phyloP scores from a whole-genome alignment of 345 rosid genomes.

The Corymbia maculata region DNA sequence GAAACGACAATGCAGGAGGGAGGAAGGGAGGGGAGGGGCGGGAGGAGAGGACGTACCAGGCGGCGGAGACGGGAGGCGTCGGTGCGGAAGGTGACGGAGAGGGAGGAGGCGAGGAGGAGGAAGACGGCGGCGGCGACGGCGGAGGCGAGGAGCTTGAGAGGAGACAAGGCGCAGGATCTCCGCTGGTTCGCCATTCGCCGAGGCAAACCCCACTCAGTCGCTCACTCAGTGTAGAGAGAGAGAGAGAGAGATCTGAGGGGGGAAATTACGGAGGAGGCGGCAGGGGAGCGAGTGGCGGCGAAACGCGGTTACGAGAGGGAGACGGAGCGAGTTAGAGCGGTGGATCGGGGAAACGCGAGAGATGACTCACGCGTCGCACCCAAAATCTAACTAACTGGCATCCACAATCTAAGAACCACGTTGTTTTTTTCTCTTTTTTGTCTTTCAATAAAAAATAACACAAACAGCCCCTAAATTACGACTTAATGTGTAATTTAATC shows the following conservation, averaged over 20 bases:
- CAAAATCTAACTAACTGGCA: not conserved
- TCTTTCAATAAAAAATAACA: too few species aligned
- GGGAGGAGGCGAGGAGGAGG: slow-evolving; percentile 43
- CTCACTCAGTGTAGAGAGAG: not conserved
- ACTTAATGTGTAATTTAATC: too few species aligned
- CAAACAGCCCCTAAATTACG: too few species aligned
- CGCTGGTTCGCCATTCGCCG: slow-evolving; percentile 42
- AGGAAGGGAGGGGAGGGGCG: not conserved
- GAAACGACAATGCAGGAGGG: not conserved
- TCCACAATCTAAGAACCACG: not conserved
- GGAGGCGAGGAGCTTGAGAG: slow-evolving; percentile 35
- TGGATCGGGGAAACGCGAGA: not conserved
- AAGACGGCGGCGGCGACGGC: slow-evolving; percentile 24
- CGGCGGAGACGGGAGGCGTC: slow-evolving; percentile 27
- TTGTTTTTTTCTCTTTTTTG: fast-evolving
- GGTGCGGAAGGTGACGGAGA: slow-evolving; percentile 27
- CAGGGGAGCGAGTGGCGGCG: too few species aligned
- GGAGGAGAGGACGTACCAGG: slow-evolving; percentile 20
- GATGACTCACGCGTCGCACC: not conserved
- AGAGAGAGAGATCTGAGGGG: not conserved
- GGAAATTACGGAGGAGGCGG: not conserved
- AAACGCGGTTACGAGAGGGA: not conserved
- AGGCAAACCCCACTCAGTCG: not conserved
- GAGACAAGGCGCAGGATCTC: slow-evolving; percentile 5
- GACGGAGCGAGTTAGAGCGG: not conserved